Evolutionary conservation across 2,329 filamentous ascomycete species (phyloP), one percentile per base, ranked within the genome.

Genomic region (Didymella pomorum): DNA sequence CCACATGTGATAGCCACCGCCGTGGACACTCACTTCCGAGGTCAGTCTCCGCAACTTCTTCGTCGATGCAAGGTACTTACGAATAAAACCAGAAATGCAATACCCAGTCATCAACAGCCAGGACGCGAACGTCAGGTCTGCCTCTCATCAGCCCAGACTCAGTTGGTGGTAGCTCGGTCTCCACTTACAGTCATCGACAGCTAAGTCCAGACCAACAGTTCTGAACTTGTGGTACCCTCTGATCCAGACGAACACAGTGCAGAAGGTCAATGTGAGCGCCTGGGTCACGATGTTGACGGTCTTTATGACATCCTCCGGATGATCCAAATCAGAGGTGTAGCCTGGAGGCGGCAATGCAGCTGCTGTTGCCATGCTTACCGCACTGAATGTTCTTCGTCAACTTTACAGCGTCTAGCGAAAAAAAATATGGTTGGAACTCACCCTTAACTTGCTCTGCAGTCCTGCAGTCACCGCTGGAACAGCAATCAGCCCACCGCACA

Each of bases 1-100:
- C 60, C 60, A 62, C 31, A 53, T 56, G 31, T 62, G 60, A 33
- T 62, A 60, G 31, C 60, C 60, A 39, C 60, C 60, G 9, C 56
- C 60, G 41, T 60, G 53, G 3, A 54, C 28, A 25, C 53, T 50
- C 52, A 62, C 60, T 62, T 37, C n/a, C 11, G 16, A 3, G 1
- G 26, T 58, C 18, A 51, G 46, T 21, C 31, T 9, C 21, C 1
- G 1, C 16, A 8, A 6, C 12, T 44, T 4, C n/a, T n/a, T 10
- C 3, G 4, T 14, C 1, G 18, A 8, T 2, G 20, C 7, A 2
- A 12, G 1, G 26, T 4, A 56, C 47, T 12, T 51, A 52, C 57
- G 29, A 18, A 60, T 44, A 11, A 49, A 50, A 5, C 58, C 58
- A 31, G 42, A 52, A 18, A 60, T 48, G 9, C 52, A 60, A 31